These are phyloP conservation scores for Salix dunnii DNA, from an alignment of 345 rosid genomes.

Conservation along the genomic window DNA sequence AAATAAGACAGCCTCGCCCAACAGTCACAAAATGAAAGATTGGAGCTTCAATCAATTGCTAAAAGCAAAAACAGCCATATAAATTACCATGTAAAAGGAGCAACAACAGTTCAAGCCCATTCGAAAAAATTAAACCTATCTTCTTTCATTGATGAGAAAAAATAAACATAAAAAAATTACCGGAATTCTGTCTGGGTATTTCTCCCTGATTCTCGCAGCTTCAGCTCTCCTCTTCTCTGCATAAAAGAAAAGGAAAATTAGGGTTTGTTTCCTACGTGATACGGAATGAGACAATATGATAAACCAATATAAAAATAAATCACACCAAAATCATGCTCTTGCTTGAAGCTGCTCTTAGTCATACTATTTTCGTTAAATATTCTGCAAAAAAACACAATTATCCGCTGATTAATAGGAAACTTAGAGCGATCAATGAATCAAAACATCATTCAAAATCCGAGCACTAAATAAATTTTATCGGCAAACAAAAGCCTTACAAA, in stretches of 20 bases:
- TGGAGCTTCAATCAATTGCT: background rate
- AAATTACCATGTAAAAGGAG: background rate
- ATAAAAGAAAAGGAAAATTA: background rate
- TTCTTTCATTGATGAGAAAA: background rate
- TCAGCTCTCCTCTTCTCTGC: conserved; percentile 67
- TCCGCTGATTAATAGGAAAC: background rate
- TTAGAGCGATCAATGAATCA: background rate
- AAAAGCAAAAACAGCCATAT: background rate
- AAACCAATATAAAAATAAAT: background rate
- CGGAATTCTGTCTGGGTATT: conserved; percentile 72
- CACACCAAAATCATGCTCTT: conserved; percentile 62
- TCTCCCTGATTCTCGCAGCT: conserved; percentile 66
- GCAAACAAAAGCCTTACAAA: background rate
- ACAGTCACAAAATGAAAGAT: background rate
- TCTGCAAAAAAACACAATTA: background rate
- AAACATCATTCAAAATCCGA: background rate
- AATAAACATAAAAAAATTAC: conserved; percentile 26
- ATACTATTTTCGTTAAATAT: conserved; percentile 23
- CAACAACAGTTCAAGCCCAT: background rate
- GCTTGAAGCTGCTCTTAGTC: conserved; percentile 60
- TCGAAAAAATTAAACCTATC: no score
- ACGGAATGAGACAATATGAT: background rate
- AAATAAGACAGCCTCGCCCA: background rate
- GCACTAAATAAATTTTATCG: background rate
- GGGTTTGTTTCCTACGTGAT: background rate